These are phyloP conservation scores for Hanseniaspora thailandica DNA, from an alignment of 805 yeast genomes.

Conservation along the genomic window DNA sequence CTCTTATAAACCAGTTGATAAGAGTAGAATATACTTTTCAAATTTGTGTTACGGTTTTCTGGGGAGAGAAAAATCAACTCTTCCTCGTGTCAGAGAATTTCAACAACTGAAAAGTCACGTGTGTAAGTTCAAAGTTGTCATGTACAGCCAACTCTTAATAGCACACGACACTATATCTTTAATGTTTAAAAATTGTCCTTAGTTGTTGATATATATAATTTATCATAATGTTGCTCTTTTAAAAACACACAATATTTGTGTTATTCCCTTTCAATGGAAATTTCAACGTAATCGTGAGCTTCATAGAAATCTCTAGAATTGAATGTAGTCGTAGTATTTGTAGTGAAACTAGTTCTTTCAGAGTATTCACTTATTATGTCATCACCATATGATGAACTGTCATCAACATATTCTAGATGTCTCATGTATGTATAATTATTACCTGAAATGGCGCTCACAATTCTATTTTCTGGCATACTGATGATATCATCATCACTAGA, in stretches of 20 bases:
- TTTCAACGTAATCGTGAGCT: neutral
- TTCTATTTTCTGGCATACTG: neutral
- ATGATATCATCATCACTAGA: neutral
- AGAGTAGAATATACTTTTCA: no score
- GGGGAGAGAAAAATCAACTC: no score
- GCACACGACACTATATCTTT: no score
- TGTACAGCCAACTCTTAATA: no score
- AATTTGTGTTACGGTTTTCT: no score
- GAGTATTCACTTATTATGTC: neutral
- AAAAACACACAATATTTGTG: neutral
- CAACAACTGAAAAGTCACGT: neutral
- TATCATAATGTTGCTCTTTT: neutral
- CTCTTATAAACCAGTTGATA: no score
- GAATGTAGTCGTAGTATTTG: neutral
- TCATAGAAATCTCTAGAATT: conserved; percentile 7
- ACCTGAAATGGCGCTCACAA: neutral
- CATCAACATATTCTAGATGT: neutral
- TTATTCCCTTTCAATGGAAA: neutral
- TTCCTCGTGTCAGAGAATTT: no score
- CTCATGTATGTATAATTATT: neutral
- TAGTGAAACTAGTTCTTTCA: neutral
- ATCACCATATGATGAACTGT: neutral
- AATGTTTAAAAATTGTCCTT: neutral
- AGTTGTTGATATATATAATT: neutral
- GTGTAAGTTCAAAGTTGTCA: neutral